These are phyloP conservation scores for Russula brevipes DNA, from an alignment of 768 basidiomycete genomes.

Conservation along the genomic window DNA sequence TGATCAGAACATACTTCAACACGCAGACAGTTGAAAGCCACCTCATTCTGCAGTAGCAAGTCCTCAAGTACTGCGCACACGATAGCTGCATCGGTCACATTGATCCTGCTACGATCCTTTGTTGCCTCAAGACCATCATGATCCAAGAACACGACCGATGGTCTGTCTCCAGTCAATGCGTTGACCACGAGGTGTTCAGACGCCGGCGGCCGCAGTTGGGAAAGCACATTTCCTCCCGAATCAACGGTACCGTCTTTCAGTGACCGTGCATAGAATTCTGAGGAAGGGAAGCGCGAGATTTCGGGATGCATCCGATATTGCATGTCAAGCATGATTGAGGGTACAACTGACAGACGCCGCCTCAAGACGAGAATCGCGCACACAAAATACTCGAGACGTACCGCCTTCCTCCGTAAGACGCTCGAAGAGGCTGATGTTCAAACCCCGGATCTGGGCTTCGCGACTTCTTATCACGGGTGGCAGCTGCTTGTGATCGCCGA, in stretches of 20 bases:
- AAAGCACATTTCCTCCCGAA: slow-evolving; percentile 38
- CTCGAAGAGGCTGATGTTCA: slow-evolving; percentile 84
- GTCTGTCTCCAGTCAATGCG: slow-evolving; percentile 38
- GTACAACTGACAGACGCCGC: slow-evolving; percentile 49
- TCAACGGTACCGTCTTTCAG: slow-evolving; percentile 76
- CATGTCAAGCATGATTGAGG: slow-evolving; percentile 86
- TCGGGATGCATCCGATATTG: slow-evolving; percentile 95
- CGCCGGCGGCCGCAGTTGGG: slow-evolving; percentile 55
- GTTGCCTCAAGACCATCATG: slow-evolving; percentile 65
- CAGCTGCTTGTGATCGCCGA: slow-evolving; percentile 96
- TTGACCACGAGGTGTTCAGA: slow-evolving; percentile 47
- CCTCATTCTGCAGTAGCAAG: slow-evolving; percentile 43
- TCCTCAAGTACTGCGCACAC: slow-evolving; percentile 81
- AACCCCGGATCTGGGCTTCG: slow-evolving; percentile 66
- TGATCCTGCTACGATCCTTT: slow-evolving; percentile 69
- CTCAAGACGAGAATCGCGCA: background rate
- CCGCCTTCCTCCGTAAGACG: slow-evolving; percentile 78
- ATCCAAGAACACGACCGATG: slow-evolving; percentile 76
- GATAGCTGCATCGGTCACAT: slow-evolving; percentile 71
- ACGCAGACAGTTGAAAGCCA: background rate
- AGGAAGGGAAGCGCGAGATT: slow-evolving; percentile 82
- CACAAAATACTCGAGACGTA: slow-evolving; percentile 36
- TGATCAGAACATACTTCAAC: slow-evolving; percentile 26
- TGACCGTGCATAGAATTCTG: slow-evolving; percentile 71
- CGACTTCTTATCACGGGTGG: slow-evolving; percentile 81